Conservation (phyloP, 2,329 filamentous ascomycete genomes). For the Harringtonia lauricola region DNA sequence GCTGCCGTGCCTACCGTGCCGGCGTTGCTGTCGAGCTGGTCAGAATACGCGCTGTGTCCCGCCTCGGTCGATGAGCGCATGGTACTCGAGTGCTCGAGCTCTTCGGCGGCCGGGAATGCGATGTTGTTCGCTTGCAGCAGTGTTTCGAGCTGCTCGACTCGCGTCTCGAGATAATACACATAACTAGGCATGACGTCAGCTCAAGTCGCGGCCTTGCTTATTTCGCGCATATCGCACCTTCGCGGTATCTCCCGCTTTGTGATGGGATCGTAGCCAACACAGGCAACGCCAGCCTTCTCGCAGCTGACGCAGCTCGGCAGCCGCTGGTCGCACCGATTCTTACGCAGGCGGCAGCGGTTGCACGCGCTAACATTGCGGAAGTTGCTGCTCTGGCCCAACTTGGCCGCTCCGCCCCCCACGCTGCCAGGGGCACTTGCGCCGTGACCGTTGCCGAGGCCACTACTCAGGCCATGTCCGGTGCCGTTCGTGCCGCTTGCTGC, state of each 20-base stretch:
- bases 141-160: constrained; percentile 72
- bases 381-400: constrained; percentile 48
- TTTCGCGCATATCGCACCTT: constrained; percentile 46
- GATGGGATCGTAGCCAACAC: constrained; percentile 92
- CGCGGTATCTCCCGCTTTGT: constrained; percentile 92
- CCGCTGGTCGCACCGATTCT: constrained; percentile 91
- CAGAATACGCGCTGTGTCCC: constrained; percentile 10
- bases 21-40: constrained; percentile 21
- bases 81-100: constrained; percentile 44
- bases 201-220: not conserved
- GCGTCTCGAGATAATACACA: constrained; percentile 86
- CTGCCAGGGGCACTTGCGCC: constrained; percentile 7
- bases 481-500: not conserved
- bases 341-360: constrained; percentile 82
- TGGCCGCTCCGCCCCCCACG: constrained; percentile 20
- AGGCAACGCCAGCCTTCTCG: constrained; percentile 83
- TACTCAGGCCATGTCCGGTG: not conserved
- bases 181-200: constrained; percentile 44
- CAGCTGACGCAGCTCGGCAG: constrained; percentile 85
- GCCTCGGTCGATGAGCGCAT: constrained; percentile 5
- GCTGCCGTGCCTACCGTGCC: not conserved
- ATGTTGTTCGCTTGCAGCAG: constrained; percentile 61
- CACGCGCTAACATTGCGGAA: constrained; percentile 90
- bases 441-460: not conserved
- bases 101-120: constrained; percentile 57